A percentile compares a stretch with the other conserved stretches of the same genome.
Evolutionary conservation across 2,329 filamentous ascomycete genomes (phyloP).

Genomic region (Chalara sp.): DNA sequence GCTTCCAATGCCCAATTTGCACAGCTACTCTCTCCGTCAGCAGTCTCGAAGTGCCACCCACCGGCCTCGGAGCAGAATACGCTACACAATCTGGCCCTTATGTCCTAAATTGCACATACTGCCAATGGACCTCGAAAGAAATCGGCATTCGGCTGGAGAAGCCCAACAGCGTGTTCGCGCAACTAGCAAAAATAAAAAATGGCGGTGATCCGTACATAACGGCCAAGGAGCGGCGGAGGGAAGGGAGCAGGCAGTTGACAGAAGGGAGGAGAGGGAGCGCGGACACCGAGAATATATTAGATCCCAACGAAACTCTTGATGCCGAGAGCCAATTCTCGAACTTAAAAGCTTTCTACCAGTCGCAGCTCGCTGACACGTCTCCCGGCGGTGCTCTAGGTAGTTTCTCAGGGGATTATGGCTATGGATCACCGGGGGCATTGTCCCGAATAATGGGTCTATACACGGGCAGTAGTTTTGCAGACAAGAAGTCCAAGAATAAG

Average conservation of each 20-base stretch:
- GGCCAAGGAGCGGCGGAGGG: conserved; percentile 32
- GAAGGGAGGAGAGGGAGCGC: conserved; percentile 22
- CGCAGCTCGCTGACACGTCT: conserved; percentile 61
- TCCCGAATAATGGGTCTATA: conserved; percentile 91
- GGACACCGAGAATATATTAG: conserved; percentile 30
- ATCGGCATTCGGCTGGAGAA: conserved; percentile 88
- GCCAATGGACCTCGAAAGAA: conserved; percentile 86
- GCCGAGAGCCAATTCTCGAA: conserved; percentile 66
- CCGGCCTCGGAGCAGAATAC: conserved; percentile 26
- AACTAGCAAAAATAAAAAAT: conserved; percentile 66
- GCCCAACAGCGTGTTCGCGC: conserved; percentile 75
- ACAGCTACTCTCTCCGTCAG: conserved; percentile 72
- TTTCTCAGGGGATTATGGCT: conserved; percentile 47
- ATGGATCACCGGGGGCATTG: conserved; percentile 72
- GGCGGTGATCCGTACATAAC: conserved; percentile 47
- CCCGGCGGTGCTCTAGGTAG: conserved; percentile 44
- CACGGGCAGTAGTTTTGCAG: conserved; percentile 54
- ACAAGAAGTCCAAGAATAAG: conserved; percentile 61
- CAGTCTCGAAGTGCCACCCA: conserved; percentile 49
- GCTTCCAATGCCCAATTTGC: conserved; percentile 91
- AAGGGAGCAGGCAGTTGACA: conserved; percentile 20
- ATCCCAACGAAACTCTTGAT: conserved; percentile 38
- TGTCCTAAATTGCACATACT: conserved; percentile 81
- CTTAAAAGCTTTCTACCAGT: conserved; percentile 74
- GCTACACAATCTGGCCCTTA: conserved; percentile 51